Base-by-base conservation (phyloP, 108 stramenopile species). In the Chaetoceros tenuissimus region DNA sequence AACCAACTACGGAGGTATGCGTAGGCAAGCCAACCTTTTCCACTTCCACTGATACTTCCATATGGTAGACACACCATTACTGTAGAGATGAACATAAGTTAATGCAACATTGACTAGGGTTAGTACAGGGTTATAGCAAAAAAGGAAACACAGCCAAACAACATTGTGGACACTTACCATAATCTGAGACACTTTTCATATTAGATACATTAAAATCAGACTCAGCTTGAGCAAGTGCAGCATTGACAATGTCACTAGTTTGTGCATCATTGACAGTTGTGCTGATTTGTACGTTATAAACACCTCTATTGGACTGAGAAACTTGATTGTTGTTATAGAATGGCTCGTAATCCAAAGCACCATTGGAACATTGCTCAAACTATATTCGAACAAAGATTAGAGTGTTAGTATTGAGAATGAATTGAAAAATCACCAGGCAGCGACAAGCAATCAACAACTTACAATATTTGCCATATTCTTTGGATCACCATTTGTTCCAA, bases 41-140 rank as follows among this genome's bases (percentile, higher is more conserved):
- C 48, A n/a, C 64, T 72, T 40, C 8, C 5, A 43, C 52, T 31
- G 58, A 61, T 55, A 19, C 72, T 62, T 7, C 66, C 77, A 18
- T 66, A 51, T 0, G 82, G 82, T 50, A 84, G 24, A 47, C 83
- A 84, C 31, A 67, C 64, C 77, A 80, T 76, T 49, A 84, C 77
- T 40, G 34, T 5, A 10, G 34, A 13, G 8, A 40, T 13, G 34
- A 40, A 40, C 13, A 40, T 13, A 40, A 40, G 13, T 13, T 13
- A 40, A 40, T 40, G 34, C 34, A 40, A 40, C 8, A 40, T 40
- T 10, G 34, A 13, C 5, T 13, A 40, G 5, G 13, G 34, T 40
- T 40, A 40, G 34, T 5, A 40, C 34, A 40, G 5, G 13, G 34
- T 40, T 5, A 10, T 5, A 40, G 34, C 13, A 40, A 10, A 13